A percentile compares a stretch with the other conserved stretches of the same genome.
phyloP scores from a whole-genome alignment of 176 grass and related monocot genomes.

The Musa beccarii region DNA sequence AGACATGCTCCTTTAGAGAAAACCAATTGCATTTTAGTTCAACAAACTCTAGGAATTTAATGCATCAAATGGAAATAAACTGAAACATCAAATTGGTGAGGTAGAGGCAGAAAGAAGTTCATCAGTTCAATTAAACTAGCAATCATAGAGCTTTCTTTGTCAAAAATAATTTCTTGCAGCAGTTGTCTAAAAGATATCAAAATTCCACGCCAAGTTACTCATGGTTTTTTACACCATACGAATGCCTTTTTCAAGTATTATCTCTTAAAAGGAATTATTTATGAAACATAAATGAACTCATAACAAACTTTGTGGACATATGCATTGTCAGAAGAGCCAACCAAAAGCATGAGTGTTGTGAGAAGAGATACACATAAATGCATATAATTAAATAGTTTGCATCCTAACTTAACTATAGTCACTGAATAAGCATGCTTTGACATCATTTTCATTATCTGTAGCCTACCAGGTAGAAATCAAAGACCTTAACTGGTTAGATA shows the following conservation, averaged over 20 bases:
- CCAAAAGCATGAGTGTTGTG: not conserved
- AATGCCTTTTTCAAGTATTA: not conserved
- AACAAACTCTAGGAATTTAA: not conserved
- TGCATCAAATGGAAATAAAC: not conserved
- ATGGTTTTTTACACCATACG: not conserved
- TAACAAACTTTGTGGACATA: not conserved
- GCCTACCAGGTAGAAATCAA: no score
- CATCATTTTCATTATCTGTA: not conserved
- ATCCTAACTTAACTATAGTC: not conserved
- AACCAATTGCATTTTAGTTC: constrained; percentile 1
- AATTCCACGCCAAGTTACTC: not conserved
- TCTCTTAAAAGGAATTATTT: not conserved
- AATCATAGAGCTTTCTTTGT: not conserved
- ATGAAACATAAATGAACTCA: no score
- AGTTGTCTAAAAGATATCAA: not conserved
- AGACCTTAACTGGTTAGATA: no score
- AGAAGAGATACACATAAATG: not conserved
- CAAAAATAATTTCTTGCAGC: not conserved
- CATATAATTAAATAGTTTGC: not conserved
- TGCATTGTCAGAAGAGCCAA: not conserved
- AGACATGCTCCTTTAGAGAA: constrained; percentile 21
- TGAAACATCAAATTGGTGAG: not conserved
- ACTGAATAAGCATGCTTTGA: not conserved
- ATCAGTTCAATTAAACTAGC: not conserved
- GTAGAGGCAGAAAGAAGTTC: not conserved